These are phyloP conservation scores for Mycena amicta DNA, from an alignment of 768 basidiomycete species.

Conservation along the genomic window DNA sequence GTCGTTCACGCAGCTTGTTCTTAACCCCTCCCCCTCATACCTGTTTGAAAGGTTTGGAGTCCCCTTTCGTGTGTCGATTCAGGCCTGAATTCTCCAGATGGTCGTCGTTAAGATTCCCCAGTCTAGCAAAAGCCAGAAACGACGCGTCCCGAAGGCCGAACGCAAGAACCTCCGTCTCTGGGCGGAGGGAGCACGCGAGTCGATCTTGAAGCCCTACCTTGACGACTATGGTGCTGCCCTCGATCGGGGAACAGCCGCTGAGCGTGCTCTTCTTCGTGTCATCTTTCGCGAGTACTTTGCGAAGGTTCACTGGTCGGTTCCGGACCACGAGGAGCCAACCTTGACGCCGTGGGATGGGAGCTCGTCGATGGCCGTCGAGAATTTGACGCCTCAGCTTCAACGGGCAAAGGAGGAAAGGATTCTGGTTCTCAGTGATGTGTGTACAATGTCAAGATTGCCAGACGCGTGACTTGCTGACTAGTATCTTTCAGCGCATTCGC, in stretches of 20 bases:
- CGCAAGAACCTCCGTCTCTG: conserved; percentile 2
- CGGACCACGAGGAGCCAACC: conserved; percentile 5
- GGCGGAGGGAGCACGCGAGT: conserved; percentile 3
- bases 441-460: not conserved
- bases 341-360: not conserved
- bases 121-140: not conserved
- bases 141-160: not conserved
- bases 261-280: not conserved
- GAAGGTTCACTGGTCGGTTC: not conserved
- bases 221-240: not conserved
- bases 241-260: not conserved
- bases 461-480: not conserved
- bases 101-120: too few relatives aligned
- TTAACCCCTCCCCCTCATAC: not conserved
- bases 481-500: conserved; percentile 1
- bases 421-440: not conserved
- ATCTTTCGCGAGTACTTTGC: conserved; percentile 4
- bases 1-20: not conserved
- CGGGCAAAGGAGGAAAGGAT: not conserved
- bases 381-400: not conserved
- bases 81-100: not conserved
- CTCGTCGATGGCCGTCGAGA: not conserved
- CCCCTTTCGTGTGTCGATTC: not conserved
- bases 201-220: conserved; percentile 1
- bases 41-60: not conserved